Evolutionary conservation across 257 asterid genomes (phyloP).

Genomic region (Capsicum pubescens): DNA sequence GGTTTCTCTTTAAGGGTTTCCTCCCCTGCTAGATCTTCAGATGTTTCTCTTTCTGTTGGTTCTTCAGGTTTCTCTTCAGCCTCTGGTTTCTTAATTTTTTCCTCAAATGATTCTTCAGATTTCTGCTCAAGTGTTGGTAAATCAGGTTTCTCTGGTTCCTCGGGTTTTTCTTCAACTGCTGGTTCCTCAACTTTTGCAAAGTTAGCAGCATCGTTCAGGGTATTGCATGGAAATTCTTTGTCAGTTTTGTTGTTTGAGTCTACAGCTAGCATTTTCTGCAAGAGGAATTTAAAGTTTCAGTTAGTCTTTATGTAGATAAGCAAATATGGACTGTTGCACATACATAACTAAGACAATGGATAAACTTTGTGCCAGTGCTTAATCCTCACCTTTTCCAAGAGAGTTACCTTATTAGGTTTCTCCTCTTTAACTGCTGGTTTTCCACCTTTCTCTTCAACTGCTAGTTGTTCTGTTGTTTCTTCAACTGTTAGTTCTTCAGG

Average conservation of each 20-base stretch:
- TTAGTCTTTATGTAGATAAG: conserved; percentile 9
- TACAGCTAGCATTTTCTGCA: neutral
- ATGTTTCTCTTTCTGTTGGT: neutral
- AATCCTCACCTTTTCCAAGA: conserved; percentile 18
- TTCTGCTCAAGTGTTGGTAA: neutral
- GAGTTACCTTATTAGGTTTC: neutral
- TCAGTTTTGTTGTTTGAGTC: neutral
- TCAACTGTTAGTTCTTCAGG: neutral
- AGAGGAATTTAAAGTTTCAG: neutral
- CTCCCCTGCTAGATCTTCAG: neutral
- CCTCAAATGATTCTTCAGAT: neutral
- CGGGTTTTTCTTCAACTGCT: neutral
- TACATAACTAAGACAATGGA: neutral
- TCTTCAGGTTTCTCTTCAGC: neutral
- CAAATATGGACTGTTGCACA: neutral
- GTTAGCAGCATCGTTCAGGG: neutral
- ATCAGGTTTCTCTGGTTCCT: neutral
- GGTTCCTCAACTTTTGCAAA: neutral
- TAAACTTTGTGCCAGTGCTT: conserved; percentile 2
- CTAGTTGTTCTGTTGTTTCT: neutral
- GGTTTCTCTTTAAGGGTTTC: neutral
- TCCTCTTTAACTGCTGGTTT: no score
- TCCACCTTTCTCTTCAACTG: no score
- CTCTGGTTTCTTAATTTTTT: neutral
- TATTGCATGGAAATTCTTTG: neutral